Evolutionary conservation across 495 filamentous ascomycete genomes (phyloP).

Genomic region (Geoglossum glabrum): DNA sequence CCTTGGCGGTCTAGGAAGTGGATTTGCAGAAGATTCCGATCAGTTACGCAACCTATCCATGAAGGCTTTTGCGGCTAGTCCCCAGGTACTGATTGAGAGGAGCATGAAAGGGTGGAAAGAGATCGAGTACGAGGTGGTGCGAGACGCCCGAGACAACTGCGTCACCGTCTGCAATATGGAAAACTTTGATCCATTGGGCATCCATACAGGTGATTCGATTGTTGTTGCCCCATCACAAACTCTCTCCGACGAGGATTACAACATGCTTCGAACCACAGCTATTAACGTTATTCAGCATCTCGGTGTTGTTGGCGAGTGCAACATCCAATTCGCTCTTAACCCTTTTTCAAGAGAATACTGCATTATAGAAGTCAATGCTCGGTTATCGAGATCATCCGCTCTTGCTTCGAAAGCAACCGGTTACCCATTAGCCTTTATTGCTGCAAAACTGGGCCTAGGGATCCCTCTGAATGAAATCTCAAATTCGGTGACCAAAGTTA

Average conservation of each 20-base stretch:
- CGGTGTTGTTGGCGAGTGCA: slow-evolving; percentile 92
- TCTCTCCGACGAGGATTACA: slow-evolving; percentile 89
- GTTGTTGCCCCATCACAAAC: slow-evolving; percentile 93
- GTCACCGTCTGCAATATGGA: slow-evolving; percentile 99
- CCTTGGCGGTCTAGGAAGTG: slow-evolving; percentile 83
- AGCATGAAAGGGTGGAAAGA: slow-evolving; percentile 99
- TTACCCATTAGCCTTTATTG: slow-evolving; percentile 90
- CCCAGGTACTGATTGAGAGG: slow-evolving; percentile 86
- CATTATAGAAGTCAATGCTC: slow-evolving; percentile 96
- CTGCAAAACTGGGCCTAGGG: slow-evolving; percentile 82
- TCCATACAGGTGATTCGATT: slow-evolving; percentile 93
- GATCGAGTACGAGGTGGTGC: slow-evolving; percentile 92
- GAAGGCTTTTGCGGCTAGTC: slow-evolving; percentile 84
- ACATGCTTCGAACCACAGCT: slow-evolving; percentile 92
- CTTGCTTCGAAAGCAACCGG: slow-evolving; percentile 95
- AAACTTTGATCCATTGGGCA: slow-evolving; percentile 93
- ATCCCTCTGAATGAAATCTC: slow-evolving; percentile 93
- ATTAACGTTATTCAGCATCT: slow-evolving; percentile 93
- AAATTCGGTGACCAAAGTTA: slow-evolving; percentile 90
- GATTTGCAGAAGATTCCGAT: slow-evolving; percentile 81
- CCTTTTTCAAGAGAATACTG: slow-evolving; percentile 89
- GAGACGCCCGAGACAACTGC: slow-evolving; percentile 87
- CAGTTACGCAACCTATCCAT: slow-evolving; percentile 80
- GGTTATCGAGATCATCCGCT: slow-evolving; percentile 88
- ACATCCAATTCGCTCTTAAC: slow-evolving; percentile 92